These are phyloP conservation scores for Psilocybe subaeruginosa DNA, from an alignment of 768 basidiomycete genomes.

Conservation along the genomic window DNA sequence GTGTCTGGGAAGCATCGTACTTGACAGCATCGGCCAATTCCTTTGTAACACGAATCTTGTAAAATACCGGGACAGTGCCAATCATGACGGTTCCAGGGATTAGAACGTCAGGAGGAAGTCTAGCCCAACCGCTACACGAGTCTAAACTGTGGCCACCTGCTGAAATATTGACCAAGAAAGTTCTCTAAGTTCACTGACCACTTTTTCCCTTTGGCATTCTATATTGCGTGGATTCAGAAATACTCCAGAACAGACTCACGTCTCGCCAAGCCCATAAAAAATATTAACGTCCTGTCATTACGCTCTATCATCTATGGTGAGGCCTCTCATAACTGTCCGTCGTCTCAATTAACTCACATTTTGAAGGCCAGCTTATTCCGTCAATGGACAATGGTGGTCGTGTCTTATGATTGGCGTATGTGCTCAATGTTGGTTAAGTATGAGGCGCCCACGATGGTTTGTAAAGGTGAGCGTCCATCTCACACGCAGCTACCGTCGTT, in stretches of 20 bases:
- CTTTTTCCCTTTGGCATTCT: slow-evolving; percentile 51
- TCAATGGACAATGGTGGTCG: slow-evolving; percentile 59
- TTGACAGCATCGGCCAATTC: no score
- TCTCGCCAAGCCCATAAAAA: slow-evolving; percentile 37
- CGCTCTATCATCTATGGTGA: slow-evolving; percentile 38
- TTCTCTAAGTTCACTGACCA: slow-evolving; percentile 43
- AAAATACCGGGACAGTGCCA: no score
- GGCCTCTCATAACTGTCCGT: slow-evolving; percentile 2
- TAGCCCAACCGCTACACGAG: neutral
- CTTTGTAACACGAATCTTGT: no score
- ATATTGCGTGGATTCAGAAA: slow-evolving; percentile 37
- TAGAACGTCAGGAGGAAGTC: no score
- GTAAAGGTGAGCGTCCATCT: slow-evolving; percentile 35
- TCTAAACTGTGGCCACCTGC: neutral
- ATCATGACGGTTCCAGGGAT: no score
- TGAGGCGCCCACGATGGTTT: slow-evolving; percentile 63
- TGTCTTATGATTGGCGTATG: slow-evolving; percentile 55
- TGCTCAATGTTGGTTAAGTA: slow-evolving; percentile 63
- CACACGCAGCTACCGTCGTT: neutral
- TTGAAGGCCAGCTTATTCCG: slow-evolving; percentile 47
- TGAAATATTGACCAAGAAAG: neutral
- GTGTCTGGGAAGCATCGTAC: no score
- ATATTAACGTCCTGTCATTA: slow-evolving; percentile 50
- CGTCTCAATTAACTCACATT: neutral
- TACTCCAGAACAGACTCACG: slow-evolving; percentile 33